Evolutionary conservation across 129 eudicot species (phyloP), one percentile per base, ranked within the genome.

Genomic region (Tagetes erecta): DNA sequence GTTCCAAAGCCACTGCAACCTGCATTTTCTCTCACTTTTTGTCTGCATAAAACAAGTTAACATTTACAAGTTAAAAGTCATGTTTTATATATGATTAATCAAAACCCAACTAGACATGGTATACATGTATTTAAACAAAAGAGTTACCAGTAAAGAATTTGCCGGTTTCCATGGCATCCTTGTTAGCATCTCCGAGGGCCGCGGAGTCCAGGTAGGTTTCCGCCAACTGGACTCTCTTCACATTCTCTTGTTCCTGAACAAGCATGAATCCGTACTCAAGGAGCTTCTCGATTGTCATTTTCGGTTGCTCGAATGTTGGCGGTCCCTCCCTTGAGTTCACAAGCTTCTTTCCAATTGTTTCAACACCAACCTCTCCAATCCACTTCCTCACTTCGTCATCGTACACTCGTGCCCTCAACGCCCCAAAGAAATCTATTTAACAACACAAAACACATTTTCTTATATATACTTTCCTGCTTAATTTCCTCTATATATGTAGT

Each of bases 291-390:
- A 94, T 46, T 33, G 91, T 88, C 94, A 94, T 94, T 76, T 86
- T 85, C 1, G 98, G 98, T 66, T 88, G 96, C 71, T 90, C 93
- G 80, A 94, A 91, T 36, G 84, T 71, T 1, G 97, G 97, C 0
- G 98, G 97, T 51, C 97, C 98, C 0, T 90, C 92, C 82, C 71
- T 88, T 6, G 98, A 94, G 97, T 94, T 94, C 84, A 94, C 97
- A 1, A 94, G 97, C 83, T 75, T 94, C 89, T 90, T 91, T 14
- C 97, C 96, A 1, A 94, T 81, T 1, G 2, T 5, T 0, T 94
- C 87, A 36, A 91, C 83, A 38, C 98, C 98, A 34, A 83, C 79
- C 0, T 79, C 82, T 10, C 74, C 71, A 2, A 91, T 82, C 96
- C 96, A 94, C 80, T 90, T 85, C 83, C 98, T 85, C 79, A 94